Base-by-base conservation (phyloP, 257 asterid species). In the Primulina tabacum region DNA sequence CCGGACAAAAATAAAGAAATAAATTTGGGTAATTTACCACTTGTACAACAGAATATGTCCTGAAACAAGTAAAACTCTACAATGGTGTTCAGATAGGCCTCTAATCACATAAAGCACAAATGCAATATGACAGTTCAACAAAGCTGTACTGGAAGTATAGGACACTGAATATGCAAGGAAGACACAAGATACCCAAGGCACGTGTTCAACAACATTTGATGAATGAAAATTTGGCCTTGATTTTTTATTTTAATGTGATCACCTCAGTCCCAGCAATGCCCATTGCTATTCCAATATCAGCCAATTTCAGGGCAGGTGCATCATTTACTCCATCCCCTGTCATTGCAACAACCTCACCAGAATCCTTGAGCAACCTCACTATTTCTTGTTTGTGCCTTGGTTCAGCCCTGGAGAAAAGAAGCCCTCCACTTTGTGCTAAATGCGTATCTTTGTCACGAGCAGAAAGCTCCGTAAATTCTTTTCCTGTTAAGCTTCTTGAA, bases 291-390 rank as follows among this genome's bases (percentile, higher is more conserved):
- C 99, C 99, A 78, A 91, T 94, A 81, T 94, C 99, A 34, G 99
- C 99, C 80, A 91, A 76, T 78, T 91, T 94, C 77, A 92, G 73
- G 30, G 98, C 98, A 64, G 98, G 98, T 28, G 98, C 98, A 76
- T 92, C 98, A 69, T 92, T 94, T 75, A 94, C 99, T 65, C 99
- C 99, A 85, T 94, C 99, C 55, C 99, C 99, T 24, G 99, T 94
- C 99, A 94, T 94, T 28, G 99, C 99, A 32, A 94, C 99, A 55
- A 94, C 97, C 83, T 94, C 99, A 70, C 97, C 99, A 11, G 68
- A 88, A 73, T 89, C 97, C 89, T 94, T 94, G 62, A 94, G 96
- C 84, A 94, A 75, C 86, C 95, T 94, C 84, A 94, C 99, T 70
- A 94, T 94, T 64, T 94, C 97, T 81, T 89, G 99, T 71, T 94